Percentiles rank a stretch among this genome's conserved stretches.
Evolutionary conservation across 805 yeast species (phyloP).

Genomic region (Ogataea pini): DNA sequence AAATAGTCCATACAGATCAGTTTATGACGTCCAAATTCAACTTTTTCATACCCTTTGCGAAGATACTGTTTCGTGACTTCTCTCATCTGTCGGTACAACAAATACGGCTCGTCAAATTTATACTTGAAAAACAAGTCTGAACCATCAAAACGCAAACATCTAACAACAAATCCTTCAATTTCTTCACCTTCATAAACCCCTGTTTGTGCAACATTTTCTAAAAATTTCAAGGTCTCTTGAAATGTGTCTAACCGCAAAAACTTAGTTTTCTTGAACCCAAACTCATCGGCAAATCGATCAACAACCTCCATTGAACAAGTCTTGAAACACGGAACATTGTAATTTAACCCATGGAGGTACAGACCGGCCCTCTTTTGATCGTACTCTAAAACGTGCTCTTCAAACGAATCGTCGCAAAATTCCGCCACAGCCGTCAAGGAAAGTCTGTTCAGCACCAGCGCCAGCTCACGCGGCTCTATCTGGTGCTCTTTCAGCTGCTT

Average conservation of each 20-base stretch:
- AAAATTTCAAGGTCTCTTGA: slow-evolving; percentile 46
- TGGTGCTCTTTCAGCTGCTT: slow-evolving; percentile 49
- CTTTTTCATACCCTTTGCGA: slow-evolving; percentile 37
- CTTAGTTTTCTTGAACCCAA: slow-evolving; percentile 70
- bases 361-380: slow-evolving; percentile 68
- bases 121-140: slow-evolving; percentile 80
- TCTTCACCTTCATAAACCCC: slow-evolving; percentile 75
- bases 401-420: slow-evolving; percentile 87
- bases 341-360: slow-evolving; percentile 86
- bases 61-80: slow-evolving; percentile 74
- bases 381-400: slow-evolving; percentile 89
- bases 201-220: slow-evolving; percentile 56
- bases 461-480: slow-evolving; percentile 52
- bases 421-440: slow-evolving; percentile 88
- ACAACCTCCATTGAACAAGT: slow-evolving; percentile 69
- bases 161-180: slow-evolving; percentile 90
- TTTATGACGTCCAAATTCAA: slow-evolving; percentile 49
- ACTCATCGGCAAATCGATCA: slow-evolving; percentile 54
- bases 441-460: slow-evolving; percentile 46
- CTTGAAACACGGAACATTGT: slow-evolving; percentile 59
- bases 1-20: slow-evolving; percentile 67
- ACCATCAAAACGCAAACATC: slow-evolving; percentile 46
- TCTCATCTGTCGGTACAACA: slow-evolving; percentile 86
- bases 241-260: slow-evolving; percentile 43
- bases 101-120: slow-evolving; percentile 93